Evolutionary conservation across 148 eudicot species (phyloP).

Genomic region (Nepenthes mirabilis): DNA sequence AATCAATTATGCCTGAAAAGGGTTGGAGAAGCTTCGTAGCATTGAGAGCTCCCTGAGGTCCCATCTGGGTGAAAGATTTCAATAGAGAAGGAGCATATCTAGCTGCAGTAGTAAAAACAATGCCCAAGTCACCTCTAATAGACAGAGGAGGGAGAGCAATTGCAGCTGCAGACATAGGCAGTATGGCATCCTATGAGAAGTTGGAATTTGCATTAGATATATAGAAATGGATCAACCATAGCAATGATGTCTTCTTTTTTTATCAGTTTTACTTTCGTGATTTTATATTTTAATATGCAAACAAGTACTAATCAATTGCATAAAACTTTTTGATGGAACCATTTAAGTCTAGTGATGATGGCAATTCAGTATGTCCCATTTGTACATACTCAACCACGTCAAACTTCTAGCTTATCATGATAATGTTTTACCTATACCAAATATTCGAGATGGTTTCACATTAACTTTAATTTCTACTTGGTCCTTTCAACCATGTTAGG

Average conservation of each 20-base stretch:
- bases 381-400: too few species aligned
- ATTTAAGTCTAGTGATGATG: too few species aligned
- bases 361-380: too few species aligned
- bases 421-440: too few species aligned
- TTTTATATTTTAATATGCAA: too few species aligned
- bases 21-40: constrained; percentile 95
- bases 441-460: too few species aligned
- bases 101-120: constrained; percentile 77
- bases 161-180: constrained; percentile 87
- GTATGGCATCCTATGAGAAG: constrained; percentile 66
- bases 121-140: constrained; percentile 83
- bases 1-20: constrained; percentile 74
- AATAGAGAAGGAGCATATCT: constrained; percentile 82
- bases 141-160: constrained; percentile 97
- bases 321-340: too few species aligned
- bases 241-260: background rate
- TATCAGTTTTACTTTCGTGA: background rate
- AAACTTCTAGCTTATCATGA: too few species aligned
- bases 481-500: too few species aligned
- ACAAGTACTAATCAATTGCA: too few species aligned
- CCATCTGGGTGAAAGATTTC: constrained; percentile 84
- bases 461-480: too few species aligned
- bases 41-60: constrained; percentile 80
- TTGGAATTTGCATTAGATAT: background rate
- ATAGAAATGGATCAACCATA: background rate